Base-by-base conservation (phyloP, 2,329 filamentous ascomycete species). In the Phialocephala subalpina region DNA sequence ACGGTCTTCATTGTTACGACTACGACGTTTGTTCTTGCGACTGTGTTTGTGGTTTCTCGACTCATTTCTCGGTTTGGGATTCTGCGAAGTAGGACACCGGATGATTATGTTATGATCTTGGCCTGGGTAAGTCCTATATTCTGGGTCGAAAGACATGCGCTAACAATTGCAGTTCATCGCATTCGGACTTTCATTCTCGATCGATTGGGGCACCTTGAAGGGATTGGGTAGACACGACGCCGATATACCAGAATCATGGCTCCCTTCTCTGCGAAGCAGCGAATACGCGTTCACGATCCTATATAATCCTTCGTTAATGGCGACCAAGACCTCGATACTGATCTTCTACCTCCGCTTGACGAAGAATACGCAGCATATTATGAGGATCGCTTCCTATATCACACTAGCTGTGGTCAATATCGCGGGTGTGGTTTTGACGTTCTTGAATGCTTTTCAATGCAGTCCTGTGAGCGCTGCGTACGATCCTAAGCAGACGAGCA, bases 391-490 rank as follows among this genome's bases (percentile, higher is more conserved):
- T n/a, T 96, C 93, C n/a, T 94, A 94, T 82, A 82, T 85, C 4
- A 93, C 92, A 0, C 82, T 97, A 1, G 83, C 82, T 57, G 84
- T 97, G 25, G 93, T 97, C 76, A 97, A 96, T 74, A 76, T 90
- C 8, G 91, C 92, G 35, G 94, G 94, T 16, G 73, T 89, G 22
- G 91, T 94, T 16, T 83, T 98, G 70, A 97, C 94, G 0, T 85
- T 97, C 36, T 84, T 97, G 77, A 97, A 95, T 76, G 87, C 95
- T 70, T 93, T 97, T 70, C 94, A 97, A 80, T 97, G 95, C 77
- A 82, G 79, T 1, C 95, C 95, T 0, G 80, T 94, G 33, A 74
- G 78, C n/a, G 90, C 92, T 29, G 90, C 89, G 14, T 97, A 92
- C 81, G 78, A 82, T 66, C 60, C 64, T 11, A 69, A 76, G 18